Base-by-base conservation (phyloP, 2,329 filamentous ascomycete species). In the Penicillium verrucosum region DNA sequence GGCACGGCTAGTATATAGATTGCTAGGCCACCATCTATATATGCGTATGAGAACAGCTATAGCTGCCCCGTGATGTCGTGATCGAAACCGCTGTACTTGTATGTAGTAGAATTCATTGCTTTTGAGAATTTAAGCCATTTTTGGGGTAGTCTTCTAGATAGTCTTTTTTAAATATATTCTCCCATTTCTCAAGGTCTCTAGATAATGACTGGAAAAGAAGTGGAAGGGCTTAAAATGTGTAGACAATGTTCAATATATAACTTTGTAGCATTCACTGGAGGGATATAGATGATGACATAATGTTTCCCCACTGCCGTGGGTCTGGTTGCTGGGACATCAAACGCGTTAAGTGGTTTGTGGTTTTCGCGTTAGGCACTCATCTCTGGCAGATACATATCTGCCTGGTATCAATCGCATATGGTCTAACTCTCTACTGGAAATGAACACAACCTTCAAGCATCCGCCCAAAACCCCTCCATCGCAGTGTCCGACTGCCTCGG, bases 401-500 rank as follows among this genome's bases (percentile, higher is more conserved):
- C 29, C 16, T 54, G 18, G 23, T 25, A 9, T 23, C 40, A 29
- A 43, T 50, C 18, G 14, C 21, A 41, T 21, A 52, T 36, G 32
- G 1, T 16, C 56, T 49, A 21, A 3, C 2, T 32, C 14, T 37
- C 23, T 10, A 25, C 45, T 27, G 53, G 63, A 56, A 47, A 64
- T 65, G 64, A 61, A 55, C 50, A 53, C 4, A 50, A 36, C 3
- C 46, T 46, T 37, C 18, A 23, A 41, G 11, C 16, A 11, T 40
- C 34, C 27, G 25, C 40, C 37, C 50, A 36, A 49, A 57, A 45
- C 51, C 60, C 58, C 59, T 58, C 59, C 52, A 44, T 58, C 58
- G 62, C 70, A 65, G 66, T 52, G 51, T 47, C 51, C 54, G 53
- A 57, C 64, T 57, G 60, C 60, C 51, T 61, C 62, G 60, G 60